These are phyloP conservation scores for Exophiala calicioides DNA, from an alignment of 2,329 filamentous ascomycete species.

Conservation along the genomic window DNA sequence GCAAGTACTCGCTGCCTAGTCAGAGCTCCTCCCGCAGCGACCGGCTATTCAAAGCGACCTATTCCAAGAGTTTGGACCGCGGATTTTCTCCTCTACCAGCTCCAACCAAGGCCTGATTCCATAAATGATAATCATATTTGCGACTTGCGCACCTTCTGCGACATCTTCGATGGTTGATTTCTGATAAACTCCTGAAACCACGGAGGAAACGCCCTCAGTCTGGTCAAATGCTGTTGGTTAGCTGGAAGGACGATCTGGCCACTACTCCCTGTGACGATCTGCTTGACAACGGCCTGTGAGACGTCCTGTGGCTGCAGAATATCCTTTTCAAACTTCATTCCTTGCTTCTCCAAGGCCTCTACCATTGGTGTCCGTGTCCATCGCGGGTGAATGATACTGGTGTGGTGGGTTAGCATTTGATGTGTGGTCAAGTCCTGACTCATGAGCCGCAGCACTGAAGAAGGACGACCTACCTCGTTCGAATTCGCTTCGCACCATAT, in stretches of 20 bases:
- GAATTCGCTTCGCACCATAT: conserved; percentile 10
- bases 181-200: neutral
- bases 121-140: no score
- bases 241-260: neutral
- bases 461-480: conserved; percentile 4
- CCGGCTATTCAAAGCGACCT: no score
- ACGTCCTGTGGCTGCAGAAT: neutral
- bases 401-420: no score
- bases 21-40: no score
- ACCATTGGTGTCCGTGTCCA: neutral
- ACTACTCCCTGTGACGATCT: neutral
- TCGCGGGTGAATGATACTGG: neutral
- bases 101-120: no score
- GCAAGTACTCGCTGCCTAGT: no score
- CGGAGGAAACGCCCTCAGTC: neutral
- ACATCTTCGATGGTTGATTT: no score
- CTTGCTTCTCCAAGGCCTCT: neutral
- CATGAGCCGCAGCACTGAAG: no score
- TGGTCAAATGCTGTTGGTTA: neutral
- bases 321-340: neutral
- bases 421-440: no score
- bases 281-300: neutral
- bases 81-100: no score
- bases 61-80: no score
- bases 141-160: no score